Evolutionary conservation across 306 rosid genomes (phyloP), one percentile per base, ranked within the genome.

Genomic region (Inga oerstediana): DNA sequence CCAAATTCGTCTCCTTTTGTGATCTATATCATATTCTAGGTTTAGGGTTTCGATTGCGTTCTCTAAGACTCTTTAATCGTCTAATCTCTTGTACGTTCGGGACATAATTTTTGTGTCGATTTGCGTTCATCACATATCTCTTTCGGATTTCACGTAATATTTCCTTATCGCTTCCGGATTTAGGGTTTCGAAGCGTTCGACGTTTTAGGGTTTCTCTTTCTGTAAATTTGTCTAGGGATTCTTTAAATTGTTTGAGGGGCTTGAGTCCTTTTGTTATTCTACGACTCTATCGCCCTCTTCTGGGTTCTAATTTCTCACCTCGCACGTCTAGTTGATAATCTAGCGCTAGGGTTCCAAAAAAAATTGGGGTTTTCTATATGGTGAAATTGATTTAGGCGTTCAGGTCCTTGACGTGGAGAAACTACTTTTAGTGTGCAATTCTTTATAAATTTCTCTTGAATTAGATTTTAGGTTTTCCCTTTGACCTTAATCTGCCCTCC

Each of bases 261-360:
- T 84, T 82, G 83, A 74, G 86, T 82, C 65, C 19, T 67, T 39
- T 37, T 48, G 5, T 10, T 35, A 0, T 39, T 10, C 54, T 15
- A 27, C 45, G 30, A 14, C 17, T 30, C 19, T 82, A 22, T 39
- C 22, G 8, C 9, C 13, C 13, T 30, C 9, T 7, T 52, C 48
- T 79, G 74, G 14, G 46, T n/a, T 24, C 49, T 34, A 68, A 85
- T 84, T 87, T 80, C n/a, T 0, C 44, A 13, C 15, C 80, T 78
- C 71, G 11, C 56, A 1, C 2, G 1, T 20, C 5, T 61, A 32
- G 74, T 78, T 61, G 43, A 20, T 17, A 69, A 61, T 41, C 82
- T 85, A 87, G 92, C 87, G 91, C 87, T 89, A 91, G 92, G 93
- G 92, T 86, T 87, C 76, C 39, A 35, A 66, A 77, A 24, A 30